Evolutionary conservation across 2,329 filamentous ascomycete species (phyloP), one percentile per base, ranked within the genome.

Genomic region (Colletotrichum siamense): DNA sequence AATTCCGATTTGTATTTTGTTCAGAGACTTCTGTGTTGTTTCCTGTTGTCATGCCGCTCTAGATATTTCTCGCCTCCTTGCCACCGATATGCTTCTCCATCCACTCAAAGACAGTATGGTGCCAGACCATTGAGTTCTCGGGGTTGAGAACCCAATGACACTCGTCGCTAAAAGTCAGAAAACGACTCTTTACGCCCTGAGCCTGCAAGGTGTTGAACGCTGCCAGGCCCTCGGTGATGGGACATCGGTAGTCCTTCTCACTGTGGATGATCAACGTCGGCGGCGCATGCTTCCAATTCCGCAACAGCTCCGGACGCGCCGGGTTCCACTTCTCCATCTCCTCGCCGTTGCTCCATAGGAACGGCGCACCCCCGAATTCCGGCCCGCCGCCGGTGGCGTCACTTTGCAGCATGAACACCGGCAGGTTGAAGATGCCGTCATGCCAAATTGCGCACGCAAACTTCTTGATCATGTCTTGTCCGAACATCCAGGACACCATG

Each of bases 231-330:
- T 87, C 84, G 0, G 84, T 84, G 6, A 86, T 76, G 7, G 84
- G 82, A 69, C 80, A 83, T 8, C 94, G 88, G 79, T 93, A 95
- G 81, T 96, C 94, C 59, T 91, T 87, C 78, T 93, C 92, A 78
- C 89, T 93, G 84, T 95, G 94, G 52, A 96, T 92, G 75, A 96
- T 89, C 52, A 96, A 87, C 79, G 95, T 93, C 8, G 94, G 94
- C 3, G 94, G 84, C 16, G 85, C 85, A 78, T 80, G 93, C 6
- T 86, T 83, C 93, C 94, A 96, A 74, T 94, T 88, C 18, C 87
- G 81, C 62, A 91, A 85, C 16, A 88, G 84, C 65, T 85, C 82
- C 3, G 84, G 81, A 3, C 86, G 85, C 4, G 88, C 84, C 1
- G 89, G 89, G 76, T 91, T 90, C 84, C 85, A 91, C 66, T 85